Evolutionary conservation across 495 filamentous ascomycete genomes (phyloP), one percentile per base, ranked within the genome.

Genomic region (Daldinia vernicosa): DNA sequence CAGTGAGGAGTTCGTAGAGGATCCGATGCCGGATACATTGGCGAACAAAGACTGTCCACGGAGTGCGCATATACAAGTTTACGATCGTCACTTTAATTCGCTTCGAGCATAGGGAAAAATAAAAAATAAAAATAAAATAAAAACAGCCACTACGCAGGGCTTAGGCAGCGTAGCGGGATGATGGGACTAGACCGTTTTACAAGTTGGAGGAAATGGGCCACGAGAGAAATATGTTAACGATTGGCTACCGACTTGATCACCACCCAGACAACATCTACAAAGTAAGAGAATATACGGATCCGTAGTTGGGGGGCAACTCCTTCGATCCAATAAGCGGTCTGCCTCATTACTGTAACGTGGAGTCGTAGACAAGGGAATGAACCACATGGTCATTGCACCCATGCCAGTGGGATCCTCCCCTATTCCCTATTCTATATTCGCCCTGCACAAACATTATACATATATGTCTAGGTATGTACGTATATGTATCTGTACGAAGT

Each of bases 241-340:
- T 72, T 72, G 70, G 70, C 70, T 72, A 72, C 70, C 65, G 65
- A 69, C 32, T 19, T 55, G 70, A 68, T 60, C 70, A 65, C 56
- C 65, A 55, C 56, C 65, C 45, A 27, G 55, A 61, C 55, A 69
- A 30, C 65, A 35, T 51, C 55, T 57, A 51, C 50, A 69, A 43
- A 61, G 43, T 65, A 51, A 51, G 32, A 47, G 47, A 61, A 35
- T 24, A 57, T 28, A n/a, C n/a, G n/a, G n/a, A n/a, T n/a, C n/a
- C n/a, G n/a, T n/a, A 55, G 69, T 62, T 72, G 50, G 70, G 70
- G 56, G 66, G 58, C 30, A 17, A 32, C 30, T 56, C 24, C 15
- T 26, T 70, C 47, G 50, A 66, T 68, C 70, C 70, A 72, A 72
- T 69, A 43, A 66, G 61, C 60, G 61, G 61, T 37, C 70, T 60